Conservation (phyloP, 805 yeast species). For the Wickerhamomyces ciferrii region DNA sequence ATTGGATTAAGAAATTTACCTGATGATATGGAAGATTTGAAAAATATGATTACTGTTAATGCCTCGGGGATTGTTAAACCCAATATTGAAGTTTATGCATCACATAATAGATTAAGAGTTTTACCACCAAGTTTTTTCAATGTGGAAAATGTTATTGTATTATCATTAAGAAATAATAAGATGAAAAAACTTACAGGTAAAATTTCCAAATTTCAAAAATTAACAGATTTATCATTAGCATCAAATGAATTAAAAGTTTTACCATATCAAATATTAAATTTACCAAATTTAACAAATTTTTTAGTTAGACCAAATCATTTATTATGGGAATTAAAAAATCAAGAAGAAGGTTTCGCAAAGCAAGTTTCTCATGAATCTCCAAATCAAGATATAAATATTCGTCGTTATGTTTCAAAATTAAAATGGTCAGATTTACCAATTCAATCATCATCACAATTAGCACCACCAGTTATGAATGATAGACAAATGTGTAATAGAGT, state of each 20-base stretch:
- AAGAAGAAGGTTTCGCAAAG: slow-evolving; percentile 12
- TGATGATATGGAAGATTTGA: slow-evolving; percentile 52
- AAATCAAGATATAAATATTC: slow-evolving; percentile 10
- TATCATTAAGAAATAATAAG: slow-evolving; percentile 47
- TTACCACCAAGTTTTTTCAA: slow-evolving; percentile 48
- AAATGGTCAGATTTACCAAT: slow-evolving; percentile 17
- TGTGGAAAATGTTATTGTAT: slow-evolving; percentile 42
- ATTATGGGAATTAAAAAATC: slow-evolving; percentile 17
- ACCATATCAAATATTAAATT: slow-evolving; percentile 47
- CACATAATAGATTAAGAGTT: slow-evolving; percentile 41
- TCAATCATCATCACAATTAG: slow-evolving; percentile 3
- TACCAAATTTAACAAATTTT: slow-evolving; percentile 37
- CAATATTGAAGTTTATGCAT: slow-evolving; percentile 41
- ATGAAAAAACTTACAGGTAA: slow-evolving; percentile 41
- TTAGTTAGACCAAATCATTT: slow-evolving; percentile 52
- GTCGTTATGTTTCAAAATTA: slow-evolving; percentile 19
- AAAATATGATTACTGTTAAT: slow-evolving; percentile 44
- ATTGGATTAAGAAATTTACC: slow-evolving; percentile 46
- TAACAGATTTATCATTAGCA: slow-evolving; percentile 48
- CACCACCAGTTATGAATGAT: slow-evolving; percentile 7
- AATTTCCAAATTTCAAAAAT: slow-evolving; percentile 33
- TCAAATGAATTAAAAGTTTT: slow-evolving; percentile 44
- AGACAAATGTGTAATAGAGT: slow-evolving; percentile 13
- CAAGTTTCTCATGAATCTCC: slow-evolving; percentile 16
- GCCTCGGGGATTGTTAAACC: slow-evolving; percentile 29